phyloP scores from a whole-genome alignment of 75 land plant species.

The Chamaecyparis obtusa region DNA sequence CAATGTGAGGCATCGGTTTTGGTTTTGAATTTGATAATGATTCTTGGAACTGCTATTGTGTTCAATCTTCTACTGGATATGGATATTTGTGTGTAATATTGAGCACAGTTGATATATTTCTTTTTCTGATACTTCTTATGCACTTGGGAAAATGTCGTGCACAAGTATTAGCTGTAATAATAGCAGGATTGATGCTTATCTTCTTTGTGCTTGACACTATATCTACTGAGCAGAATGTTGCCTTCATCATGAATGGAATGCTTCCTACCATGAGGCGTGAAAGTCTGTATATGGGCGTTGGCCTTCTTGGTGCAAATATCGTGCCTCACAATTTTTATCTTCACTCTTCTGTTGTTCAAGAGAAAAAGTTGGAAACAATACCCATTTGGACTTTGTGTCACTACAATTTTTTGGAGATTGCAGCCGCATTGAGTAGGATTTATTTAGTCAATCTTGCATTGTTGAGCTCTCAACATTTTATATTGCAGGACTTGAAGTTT shows the following conservation, averaged over 20 bases:
- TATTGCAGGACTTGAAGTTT: constrained; percentile 58
- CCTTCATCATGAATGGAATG: constrained; percentile 51
- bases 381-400: constrained; percentile 38
- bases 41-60: constrained; percentile 75
- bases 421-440: constrained; percentile 52
- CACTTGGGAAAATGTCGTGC: constrained; percentile 40
- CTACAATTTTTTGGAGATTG: constrained; percentile 63
- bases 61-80: constrained; percentile 65
- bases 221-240: constrained; percentile 48
- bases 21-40: constrained; percentile 64
- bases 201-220: constrained; percentile 58
- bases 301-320: constrained; percentile 82
- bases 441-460: constrained; percentile 63
- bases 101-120: constrained; percentile 36
- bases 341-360: constrained; percentile 79
- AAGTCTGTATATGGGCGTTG: constrained; percentile 59
- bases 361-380: constrained; percentile 18
- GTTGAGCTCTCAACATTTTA: constrained; percentile 64
- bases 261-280: constrained; percentile 70
- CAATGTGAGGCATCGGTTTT: constrained; percentile 72
- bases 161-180: constrained; percentile 36
- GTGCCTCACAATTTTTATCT: constrained; percentile 88
- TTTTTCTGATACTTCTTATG: constrained; percentile 44
- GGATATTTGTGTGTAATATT: constrained; percentile 56
- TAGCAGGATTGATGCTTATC: constrained; percentile 42